A percentile compares a stretch with the other conserved stretches of the same genome.
These are phyloP conservation scores for Colletotrichum australisinense DNA, from an alignment of 2,329 filamentous ascomycete species.

Conservation along the genomic window DNA sequence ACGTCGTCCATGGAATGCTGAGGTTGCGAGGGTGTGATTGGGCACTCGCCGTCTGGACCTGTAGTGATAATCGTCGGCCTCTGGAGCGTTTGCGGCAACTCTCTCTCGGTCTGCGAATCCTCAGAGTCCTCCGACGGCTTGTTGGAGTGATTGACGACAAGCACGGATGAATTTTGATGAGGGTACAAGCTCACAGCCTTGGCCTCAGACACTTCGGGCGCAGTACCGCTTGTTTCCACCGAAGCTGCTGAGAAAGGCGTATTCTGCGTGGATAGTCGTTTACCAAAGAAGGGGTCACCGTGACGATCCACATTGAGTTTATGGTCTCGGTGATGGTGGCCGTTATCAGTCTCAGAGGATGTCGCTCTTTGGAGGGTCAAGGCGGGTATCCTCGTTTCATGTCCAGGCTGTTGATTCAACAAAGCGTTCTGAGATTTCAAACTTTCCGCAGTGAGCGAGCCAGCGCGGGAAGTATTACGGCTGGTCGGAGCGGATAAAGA, in stretches of 20 bases:
- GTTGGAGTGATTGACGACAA: constrained; percentile 68
- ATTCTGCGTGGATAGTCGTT: constrained; percentile 64
- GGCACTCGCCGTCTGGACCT: constrained; percentile 51
- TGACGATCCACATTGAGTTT: constrained; percentile 60
- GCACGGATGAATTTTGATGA: constrained; percentile 73
- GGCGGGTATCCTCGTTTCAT: constrained; percentile 41
- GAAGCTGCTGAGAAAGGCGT: constrained; percentile 73
- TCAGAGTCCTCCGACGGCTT: constrained; percentile 61
- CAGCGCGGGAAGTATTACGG: constrained; percentile 64
- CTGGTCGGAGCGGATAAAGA: constrained; percentile 73
- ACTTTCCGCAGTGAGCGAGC: constrained; percentile 69
- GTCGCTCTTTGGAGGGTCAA: constrained; percentile 45
- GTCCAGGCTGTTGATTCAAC: constrained; percentile 33
- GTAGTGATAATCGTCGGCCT: constrained; percentile 52
- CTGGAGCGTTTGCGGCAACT: constrained; percentile 39
- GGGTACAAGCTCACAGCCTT: constrained; percentile 71
- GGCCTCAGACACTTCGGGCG: constrained; percentile 71
- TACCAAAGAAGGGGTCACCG: constrained; percentile 65
- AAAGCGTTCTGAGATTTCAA: constrained; percentile 64
- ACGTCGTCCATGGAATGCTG: constrained; percentile 62
- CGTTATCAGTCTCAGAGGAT: constrained; percentile 50
- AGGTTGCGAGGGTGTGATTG: constrained; percentile 65
- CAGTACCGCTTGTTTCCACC: constrained; percentile 71
- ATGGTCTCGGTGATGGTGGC: constrained; percentile 40
- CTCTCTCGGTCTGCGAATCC: constrained; percentile 42